Base-by-base conservation (phyloP, 2,329 filamentous ascomycete species). In the Colletotrichum cereale region DNA sequence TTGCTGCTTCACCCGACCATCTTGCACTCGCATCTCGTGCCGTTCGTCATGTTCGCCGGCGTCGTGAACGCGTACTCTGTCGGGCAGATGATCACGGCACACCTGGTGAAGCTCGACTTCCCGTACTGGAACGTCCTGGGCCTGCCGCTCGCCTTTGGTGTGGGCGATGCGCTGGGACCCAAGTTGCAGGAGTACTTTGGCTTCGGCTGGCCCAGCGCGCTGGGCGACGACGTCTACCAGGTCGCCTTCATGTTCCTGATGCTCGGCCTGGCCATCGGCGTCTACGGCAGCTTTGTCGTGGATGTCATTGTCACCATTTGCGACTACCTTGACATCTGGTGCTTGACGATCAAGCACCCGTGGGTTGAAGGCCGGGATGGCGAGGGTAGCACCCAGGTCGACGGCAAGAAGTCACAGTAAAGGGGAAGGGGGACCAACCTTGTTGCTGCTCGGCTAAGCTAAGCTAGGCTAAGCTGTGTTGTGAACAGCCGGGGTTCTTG, bases 311-410 rank as follows among this genome's bases (percentile, higher is more conserved):
- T 96, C 71, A 97, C 94, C 38, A 98, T 99, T 76, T 99, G 96
- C 83, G 96, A 99, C 81, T 97, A 97, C 80, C 87, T 98, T 73
- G 96, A 99, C 80, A 99, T 99, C 75, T 98, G 95, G 94, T 99
- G 96, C 80, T 86, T 99, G 80, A 97, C 93, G 1, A 99, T 99
- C 84, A 99, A 99, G 88, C 91, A 98, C 77, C 90, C 89, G 29
- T 86, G 87, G 74, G 83, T 86, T 31, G 87, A 88, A 76, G 82
- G 75, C 18, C 68, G 76, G 56, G 62, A 78, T 65, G 75, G 80
- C 62, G 81, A 83, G 68, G 78, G 63, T 47, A 58, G 34, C 24
- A 53, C 60, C 55, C 55, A 79, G 6, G 75, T 80, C 38, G 80
- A 79, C 52, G 80, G 79, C 38, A 84, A 86, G 76, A 86, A 86